Evolutionary conservation across 805 yeast genomes (phyloP).

Genomic region (Starmerella riodocensis): DNA sequence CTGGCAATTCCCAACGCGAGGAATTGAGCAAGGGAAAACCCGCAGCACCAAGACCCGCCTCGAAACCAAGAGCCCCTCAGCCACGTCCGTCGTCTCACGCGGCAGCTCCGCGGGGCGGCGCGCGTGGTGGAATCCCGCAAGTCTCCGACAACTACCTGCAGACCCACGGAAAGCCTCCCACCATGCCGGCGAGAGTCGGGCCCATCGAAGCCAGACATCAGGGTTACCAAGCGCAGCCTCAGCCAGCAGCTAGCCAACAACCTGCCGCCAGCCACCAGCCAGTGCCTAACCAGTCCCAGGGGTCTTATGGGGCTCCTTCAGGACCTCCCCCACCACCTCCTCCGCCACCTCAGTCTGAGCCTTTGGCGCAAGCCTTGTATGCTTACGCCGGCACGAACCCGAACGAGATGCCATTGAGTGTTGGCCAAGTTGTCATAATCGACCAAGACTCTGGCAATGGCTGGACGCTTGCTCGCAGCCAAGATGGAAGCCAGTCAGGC

Average conservation of each 20-base stretch:
- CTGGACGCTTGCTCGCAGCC: constrained; percentile 80
- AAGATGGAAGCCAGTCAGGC: constrained; percentile 71
- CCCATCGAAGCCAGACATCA: constrained; percentile 11
- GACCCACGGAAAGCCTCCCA: constrained; percentile 20
- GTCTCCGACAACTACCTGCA: constrained; percentile 18
- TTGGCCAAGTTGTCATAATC: constrained; percentile 64
- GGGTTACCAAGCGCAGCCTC: constrained; percentile 14
- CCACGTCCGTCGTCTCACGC: constrained; percentile 2
- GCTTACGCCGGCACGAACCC: constrained; percentile 84
- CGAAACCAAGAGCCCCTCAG: background rate
- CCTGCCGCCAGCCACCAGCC: constrained; percentile 20
- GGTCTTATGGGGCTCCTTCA: too few species aligned
- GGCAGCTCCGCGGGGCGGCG: background rate
- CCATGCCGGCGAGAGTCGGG: constrained; percentile 17
- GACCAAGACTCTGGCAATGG: constrained; percentile 68
- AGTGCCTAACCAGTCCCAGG: constrained; percentile 8
- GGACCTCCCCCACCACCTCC: constrained; percentile 40
- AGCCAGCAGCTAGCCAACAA: constrained; percentile 1
- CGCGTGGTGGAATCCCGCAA: constrained; percentile 14
- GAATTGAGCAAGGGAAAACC: constrained; percentile 48
- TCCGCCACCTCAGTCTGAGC: constrained; percentile 49
- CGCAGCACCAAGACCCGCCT: constrained; percentile 7
- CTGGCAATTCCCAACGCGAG: constrained; percentile 56
- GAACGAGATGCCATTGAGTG: constrained; percentile 62
- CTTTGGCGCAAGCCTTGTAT: constrained; percentile 72